A percentile compares a stretch with the other conserved stretches of the same genome.
Conservation (phyloP, 179 eudicot genomes). For the Beta macrorhiza region DNA sequence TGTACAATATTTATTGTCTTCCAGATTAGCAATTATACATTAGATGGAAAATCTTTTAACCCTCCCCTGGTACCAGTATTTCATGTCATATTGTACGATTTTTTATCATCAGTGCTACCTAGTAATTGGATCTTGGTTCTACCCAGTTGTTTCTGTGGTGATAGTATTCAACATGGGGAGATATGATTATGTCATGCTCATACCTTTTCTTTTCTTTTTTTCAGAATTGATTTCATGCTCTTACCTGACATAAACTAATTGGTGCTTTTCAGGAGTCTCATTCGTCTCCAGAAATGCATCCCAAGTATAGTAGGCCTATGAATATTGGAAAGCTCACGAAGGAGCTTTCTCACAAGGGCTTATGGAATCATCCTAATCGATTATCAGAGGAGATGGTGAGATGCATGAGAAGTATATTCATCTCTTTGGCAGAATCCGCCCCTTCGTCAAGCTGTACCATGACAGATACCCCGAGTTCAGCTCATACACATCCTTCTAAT, state of each 20-base stretch:
- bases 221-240: not conserved
- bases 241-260: not conserved
- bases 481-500: constrained; percentile 28
- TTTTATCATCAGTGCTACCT: not conserved
- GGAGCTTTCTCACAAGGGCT: constrained; percentile 31
- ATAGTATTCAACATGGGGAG: not conserved
- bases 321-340: constrained; percentile 27
- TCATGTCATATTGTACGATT: not conserved
- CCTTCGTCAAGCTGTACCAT: constrained; percentile 21
- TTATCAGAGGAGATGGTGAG: constrained; percentile 47
- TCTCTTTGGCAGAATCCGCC: constrained; percentile 37
- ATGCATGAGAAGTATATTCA: constrained; percentile 43
- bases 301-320: constrained; percentile 23
- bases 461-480: constrained; percentile 24
- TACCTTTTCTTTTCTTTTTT: too few species aligned
- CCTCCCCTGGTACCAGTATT: not conserved
- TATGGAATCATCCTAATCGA: constrained; percentile 40
- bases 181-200: not conserved
- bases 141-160: not conserved
- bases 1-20: not conserved
- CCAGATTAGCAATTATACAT: not conserved
- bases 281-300: constrained; percentile 19
- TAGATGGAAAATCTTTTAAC: not conserved
- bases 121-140: not conserved
- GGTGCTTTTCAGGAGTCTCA: constrained; percentile 22